phyloP scores from a whole-genome alignment of 345 rosid species.

The Carallia brachiata region DNA sequence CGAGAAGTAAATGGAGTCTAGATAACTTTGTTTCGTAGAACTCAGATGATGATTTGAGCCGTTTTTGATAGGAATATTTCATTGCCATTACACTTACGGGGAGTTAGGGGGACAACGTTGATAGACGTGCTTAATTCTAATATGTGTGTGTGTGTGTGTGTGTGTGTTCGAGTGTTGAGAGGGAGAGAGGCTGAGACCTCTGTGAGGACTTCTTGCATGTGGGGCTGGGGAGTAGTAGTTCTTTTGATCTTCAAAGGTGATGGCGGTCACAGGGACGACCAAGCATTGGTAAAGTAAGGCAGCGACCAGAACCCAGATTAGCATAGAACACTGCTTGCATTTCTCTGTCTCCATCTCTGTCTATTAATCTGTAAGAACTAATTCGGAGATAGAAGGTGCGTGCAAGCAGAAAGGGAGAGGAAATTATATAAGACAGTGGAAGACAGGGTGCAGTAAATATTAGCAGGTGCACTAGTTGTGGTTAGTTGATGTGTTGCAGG shows the following conservation, averaged over 20 bases:
- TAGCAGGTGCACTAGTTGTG: conserved; percentile 58
- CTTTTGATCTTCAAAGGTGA: conserved; percentile 52
- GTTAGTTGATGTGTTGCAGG: conserved; percentile 74
- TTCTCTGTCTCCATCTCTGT: conserved; percentile 33
- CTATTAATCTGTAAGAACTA: neutral
- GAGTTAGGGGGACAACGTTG: neutral
- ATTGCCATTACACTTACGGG: too few relatives aligned
- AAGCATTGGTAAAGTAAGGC: conserved; percentile 46
- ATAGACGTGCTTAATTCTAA: neutral
- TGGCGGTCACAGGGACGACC: conserved; percentile 40
- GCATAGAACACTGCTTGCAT: conserved; percentile 21
- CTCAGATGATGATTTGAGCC: too few relatives aligned
- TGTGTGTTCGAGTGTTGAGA: neutral
- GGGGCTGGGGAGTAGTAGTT: conserved; percentile 71
- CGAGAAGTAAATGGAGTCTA: too few relatives aligned
- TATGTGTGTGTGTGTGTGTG: neutral
- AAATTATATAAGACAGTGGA: conserved; percentile 25
- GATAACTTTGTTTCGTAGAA: too few relatives aligned
- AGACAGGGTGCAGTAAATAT: conserved; percentile 53
- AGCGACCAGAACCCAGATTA: conserved; percentile 39
- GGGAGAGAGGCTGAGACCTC: conserved; percentile 20
- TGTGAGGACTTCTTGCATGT: conserved; percentile 48
- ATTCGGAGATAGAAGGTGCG: conserved; percentile 7
- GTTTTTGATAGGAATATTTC: too few relatives aligned
- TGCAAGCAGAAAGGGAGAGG: conserved; percentile 13